Conservation (phyloP, 2,329 filamentous ascomycete species). For the Tolypocladium amazonense region DNA sequence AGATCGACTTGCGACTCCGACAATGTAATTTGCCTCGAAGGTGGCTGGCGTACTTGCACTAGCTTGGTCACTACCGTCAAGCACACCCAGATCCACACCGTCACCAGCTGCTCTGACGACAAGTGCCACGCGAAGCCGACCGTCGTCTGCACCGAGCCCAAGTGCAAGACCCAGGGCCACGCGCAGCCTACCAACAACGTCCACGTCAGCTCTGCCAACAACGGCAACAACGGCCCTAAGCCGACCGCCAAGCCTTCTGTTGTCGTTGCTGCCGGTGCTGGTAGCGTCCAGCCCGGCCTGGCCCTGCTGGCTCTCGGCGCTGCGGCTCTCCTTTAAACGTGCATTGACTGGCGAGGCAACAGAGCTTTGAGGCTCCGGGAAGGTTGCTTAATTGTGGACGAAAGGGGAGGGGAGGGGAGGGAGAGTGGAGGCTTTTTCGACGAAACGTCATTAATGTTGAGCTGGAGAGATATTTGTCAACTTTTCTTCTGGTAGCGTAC, state of each 20-base stretch:
- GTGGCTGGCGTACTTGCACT: no score
- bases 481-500: background rate
- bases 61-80: no score
- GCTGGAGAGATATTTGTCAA: background rate
- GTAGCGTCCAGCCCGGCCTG: constrained; percentile 9
- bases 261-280: constrained; percentile 11
- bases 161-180: background rate
- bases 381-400: background rate
- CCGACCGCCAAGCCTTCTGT: constrained; percentile 1
- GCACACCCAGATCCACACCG: no score
- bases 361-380: background rate
- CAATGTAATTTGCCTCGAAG: background rate
- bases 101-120: background rate
- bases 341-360: background rate
- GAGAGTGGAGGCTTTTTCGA: background rate
- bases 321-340: constrained; percentile 12
- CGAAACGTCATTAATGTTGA: background rate
- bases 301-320: constrained; percentile 14
- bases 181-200: background rate
- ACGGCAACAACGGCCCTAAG: background rate
- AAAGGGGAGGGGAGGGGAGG: no score
- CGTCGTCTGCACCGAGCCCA: no score
- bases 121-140: no score
- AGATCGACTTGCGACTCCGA: background rate
- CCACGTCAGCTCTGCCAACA: background rate